Conservation (phyloP, 805 yeast species). For the Spathaspora boniae region DNA sequence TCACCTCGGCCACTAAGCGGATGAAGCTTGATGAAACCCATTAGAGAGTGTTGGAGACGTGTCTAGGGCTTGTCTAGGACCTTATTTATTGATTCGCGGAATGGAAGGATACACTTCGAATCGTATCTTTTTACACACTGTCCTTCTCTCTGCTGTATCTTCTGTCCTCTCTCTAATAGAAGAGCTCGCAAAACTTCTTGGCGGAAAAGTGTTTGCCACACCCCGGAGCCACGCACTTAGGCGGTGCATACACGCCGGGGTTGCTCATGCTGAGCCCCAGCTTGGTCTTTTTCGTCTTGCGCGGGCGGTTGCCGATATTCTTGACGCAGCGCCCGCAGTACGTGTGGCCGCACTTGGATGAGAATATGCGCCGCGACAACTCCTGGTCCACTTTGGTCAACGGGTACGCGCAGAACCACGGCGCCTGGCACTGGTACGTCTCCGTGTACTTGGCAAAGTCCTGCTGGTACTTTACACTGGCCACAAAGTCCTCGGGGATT, state of each 20-base stretch:
- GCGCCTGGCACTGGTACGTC: constrained; percentile 46
- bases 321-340: constrained; percentile 84
- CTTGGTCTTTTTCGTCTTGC: constrained; percentile 16
- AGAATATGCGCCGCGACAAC: constrained; percentile 63
- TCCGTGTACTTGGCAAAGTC: constrained; percentile 21
- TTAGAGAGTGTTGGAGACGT: background rate
- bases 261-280: constrained; percentile 23
- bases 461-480: constrained; percentile 29
- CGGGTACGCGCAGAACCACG: constrained; percentile 55
- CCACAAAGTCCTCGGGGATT: constrained; percentile 49
- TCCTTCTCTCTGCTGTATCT: too few species aligned
- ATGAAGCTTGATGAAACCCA: constrained; percentile 9
- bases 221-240: constrained; percentile 50
- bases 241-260: constrained; percentile 49
- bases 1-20: constrained; percentile 9
- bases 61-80: background rate
- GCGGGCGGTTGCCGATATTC: constrained; percentile 50
- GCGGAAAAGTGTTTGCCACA: constrained; percentile 47
- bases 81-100: too few species aligned
- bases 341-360: constrained; percentile 74
- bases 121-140: too few species aligned
- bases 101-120: too few species aligned
- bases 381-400: constrained; percentile 55
- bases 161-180: constrained; percentile 11
- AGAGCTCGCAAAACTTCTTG: constrained; percentile 53